phyloP scores from a whole-genome alignment of 441 rosid species.

The Croton setiger region DNA sequence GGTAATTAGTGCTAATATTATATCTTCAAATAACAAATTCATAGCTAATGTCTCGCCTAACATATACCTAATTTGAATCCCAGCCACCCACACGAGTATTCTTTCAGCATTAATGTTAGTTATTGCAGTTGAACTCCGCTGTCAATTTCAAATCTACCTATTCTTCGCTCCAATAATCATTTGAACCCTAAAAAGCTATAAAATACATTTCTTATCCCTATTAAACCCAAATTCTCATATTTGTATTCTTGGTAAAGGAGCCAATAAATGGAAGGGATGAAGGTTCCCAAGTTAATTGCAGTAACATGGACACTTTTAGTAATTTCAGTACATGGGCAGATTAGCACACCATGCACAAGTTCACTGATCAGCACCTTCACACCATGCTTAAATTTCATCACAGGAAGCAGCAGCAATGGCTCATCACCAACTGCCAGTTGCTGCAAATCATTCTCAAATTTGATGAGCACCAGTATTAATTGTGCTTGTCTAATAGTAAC shows the following conservation, averaged over 20 bases:
- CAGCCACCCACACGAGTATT: not conserved
- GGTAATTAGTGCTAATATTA: not conserved
- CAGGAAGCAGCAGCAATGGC: conserved; percentile 66
- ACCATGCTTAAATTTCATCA: conserved; percentile 69
- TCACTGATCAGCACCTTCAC: conserved; percentile 73
- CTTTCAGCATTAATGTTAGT: conserved; percentile 23
- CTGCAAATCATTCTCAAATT: conserved; percentile 50
- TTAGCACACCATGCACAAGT: conserved; percentile 67
- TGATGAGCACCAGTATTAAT: conserved; percentile 43
- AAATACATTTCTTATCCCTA: conserved; percentile 4
- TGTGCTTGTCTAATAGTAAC: conserved; percentile 68
- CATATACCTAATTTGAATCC: conserved; percentile 24
- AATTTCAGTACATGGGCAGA: conserved; percentile 43
- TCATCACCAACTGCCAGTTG: conserved; percentile 54
- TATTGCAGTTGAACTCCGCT: conserved; percentile 68
- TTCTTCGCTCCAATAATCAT: conserved; percentile 17
- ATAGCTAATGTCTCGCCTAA: conserved; percentile 17
- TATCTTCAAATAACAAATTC: not conserved
- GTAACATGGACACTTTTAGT: conserved; percentile 17
- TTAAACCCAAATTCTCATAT: not conserved
- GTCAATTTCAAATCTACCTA: conserved; percentile 38
- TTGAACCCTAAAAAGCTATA: conserved; percentile 20
- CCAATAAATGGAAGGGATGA: conserved; percentile 33
- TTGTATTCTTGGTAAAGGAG: no score
- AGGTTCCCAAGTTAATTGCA: conserved; percentile 17